Evolutionary conservation across 805 yeast genomes (phyloP), one percentile per base, ranked within the genome.

Genomic region (Kregervanrija fluxuum): DNA sequence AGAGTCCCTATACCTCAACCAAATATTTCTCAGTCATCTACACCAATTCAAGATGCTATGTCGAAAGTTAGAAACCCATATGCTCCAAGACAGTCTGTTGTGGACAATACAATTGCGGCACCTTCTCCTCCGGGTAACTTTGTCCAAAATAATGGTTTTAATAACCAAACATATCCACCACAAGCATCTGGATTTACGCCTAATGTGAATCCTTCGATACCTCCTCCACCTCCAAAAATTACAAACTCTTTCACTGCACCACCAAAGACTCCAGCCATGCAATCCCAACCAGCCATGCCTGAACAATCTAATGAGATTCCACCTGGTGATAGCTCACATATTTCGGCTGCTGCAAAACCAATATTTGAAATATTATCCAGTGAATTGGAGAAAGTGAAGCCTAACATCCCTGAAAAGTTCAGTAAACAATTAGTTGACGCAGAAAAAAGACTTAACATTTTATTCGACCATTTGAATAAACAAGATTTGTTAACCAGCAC

Each of bases 381-480:
- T 4, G 79, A 79, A 52, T 62, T 87, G 53, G 75, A 69, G 28
- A 71, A 77, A 30, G 80, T 87, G 13, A 75, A 80, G 54, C 91
- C 95, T 13, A 69, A 71, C 38, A 75, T 88, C 37, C 95, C 96
- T 22, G 85, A 79, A 41, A 80, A 78, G 59, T 87, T 77, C 56
- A 62, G 74, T 28, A 82, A 79, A 49, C 96, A 88, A 57, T 74
- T 84, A 42, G 69, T 66, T 38, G 98, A 91, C 61, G 80, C 95
- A 59, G 91, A 82, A 54, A 83, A 84, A 68, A 79, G 98, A 62
- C 66, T 93, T 46, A 75, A 79, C 50, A 74, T 87, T 42, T 69
- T 93, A 50, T 88, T 75, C 60, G 89, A 81, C 53, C 88, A 82
- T 54, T 74, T 93, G 66, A 83, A 84, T 60, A 84, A 80, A 54